A percentile compares a stretch with the other conserved stretches of the same genome.
Evolutionary conservation across 495 filamentous ascomycete species (phyloP).

Genomic region (Friedmanniomyces endolithicus): DNA sequence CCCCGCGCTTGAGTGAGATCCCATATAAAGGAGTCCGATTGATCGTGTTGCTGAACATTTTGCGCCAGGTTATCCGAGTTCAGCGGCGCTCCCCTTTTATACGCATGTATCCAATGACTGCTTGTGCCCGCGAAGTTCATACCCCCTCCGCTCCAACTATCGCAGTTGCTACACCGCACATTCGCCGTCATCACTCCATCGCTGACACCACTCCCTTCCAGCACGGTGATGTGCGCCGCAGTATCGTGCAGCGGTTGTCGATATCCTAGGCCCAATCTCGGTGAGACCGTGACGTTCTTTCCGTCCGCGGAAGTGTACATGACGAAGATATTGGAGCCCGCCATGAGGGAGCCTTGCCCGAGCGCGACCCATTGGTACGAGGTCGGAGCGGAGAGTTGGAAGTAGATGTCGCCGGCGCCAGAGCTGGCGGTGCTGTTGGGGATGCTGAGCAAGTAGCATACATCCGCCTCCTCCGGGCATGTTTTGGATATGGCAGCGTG

Average conservation of each 20-base stretch:
- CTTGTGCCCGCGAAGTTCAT: conserved; percentile 34
- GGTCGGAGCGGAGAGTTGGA: conserved; percentile 30
- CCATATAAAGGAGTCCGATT: conserved; percentile 39
- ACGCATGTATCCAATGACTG: conserved; percentile 55
- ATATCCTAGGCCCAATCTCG: conserved; percentile 22
- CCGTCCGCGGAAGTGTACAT: conserved; percentile 27
- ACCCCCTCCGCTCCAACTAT: conserved; percentile 41
- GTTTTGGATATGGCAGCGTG: conserved; percentile 5
- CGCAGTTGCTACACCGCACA: conserved; percentile 40
- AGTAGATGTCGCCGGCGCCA: conserved; percentile 31
- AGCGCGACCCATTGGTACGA: conserved; percentile 29
- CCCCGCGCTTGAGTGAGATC: conserved; percentile 45
- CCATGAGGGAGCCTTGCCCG: conserved; percentile 30
- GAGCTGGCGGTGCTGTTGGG: conserved; percentile 25
- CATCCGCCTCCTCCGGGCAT: conserved; percentile 17
- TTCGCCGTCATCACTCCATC: conserved; percentile 32
- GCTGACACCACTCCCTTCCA: conserved; percentile 29
- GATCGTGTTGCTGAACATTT: conserved; percentile 47
- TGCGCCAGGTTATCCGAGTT: conserved; percentile 39
- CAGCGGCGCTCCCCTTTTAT: conserved; percentile 45
- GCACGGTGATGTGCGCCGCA: conserved; percentile 24
- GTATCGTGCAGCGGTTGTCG: conserved; percentile 21
- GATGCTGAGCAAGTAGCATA: conserved; percentile 31
- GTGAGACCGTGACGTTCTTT: conserved; percentile 32
- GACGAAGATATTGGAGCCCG: conserved; percentile 30